Evolutionary conservation across 2,329 filamentous ascomycete genomes (phyloP).

Genomic region (Xylaria arbuscula): DNA sequence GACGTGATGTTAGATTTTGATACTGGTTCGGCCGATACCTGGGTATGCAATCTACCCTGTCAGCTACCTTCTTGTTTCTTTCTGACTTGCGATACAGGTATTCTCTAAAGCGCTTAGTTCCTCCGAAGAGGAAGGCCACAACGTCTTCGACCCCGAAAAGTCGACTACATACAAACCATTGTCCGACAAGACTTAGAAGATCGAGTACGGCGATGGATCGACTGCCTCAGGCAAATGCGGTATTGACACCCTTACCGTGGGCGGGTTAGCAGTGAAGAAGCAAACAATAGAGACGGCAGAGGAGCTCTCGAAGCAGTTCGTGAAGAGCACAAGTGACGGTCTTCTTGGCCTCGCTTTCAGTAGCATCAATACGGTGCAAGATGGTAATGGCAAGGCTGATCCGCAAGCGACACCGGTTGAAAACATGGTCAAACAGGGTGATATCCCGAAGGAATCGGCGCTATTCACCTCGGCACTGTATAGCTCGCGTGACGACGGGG

Average conservation of each 20-base stretch:
- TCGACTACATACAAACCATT: conserved; percentile 68
- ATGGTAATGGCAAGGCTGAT: conserved; percentile 53
- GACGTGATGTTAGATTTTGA: conserved; percentile 73
- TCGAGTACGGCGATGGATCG: conserved; percentile 76
- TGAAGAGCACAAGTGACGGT: conserved; percentile 67
- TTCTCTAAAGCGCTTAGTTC: conserved; percentile 64
- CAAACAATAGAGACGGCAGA: conserved; percentile 75
- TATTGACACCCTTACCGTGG: conserved; percentile 70
- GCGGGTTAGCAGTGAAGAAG: conserved; percentile 68
- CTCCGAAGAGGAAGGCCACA: conserved; percentile 57
- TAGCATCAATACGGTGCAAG: conserved; percentile 70
- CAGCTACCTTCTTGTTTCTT: not conserved
- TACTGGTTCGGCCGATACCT: conserved; percentile 76
- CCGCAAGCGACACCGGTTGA: conserved; percentile 72
- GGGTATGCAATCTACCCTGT: conserved; percentile 58
- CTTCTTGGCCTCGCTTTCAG: conserved; percentile 74
- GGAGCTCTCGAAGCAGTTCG: conserved; percentile 68
- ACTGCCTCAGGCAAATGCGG: conserved; percentile 73
- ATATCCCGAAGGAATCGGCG: conserved; percentile 60
- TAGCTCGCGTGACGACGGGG: conserved; percentile 61
- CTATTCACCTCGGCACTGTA: conserved; percentile 75
- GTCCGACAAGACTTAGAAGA: conserved; percentile 67
- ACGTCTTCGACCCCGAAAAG: conserved; percentile 68
- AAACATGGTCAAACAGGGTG: conserved; percentile 70
- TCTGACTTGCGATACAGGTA: conserved; percentile 53